Evolutionary conservation across 2,329 filamentous ascomycete species (phyloP).

Genomic region (Colletotrichum horii): DNA sequence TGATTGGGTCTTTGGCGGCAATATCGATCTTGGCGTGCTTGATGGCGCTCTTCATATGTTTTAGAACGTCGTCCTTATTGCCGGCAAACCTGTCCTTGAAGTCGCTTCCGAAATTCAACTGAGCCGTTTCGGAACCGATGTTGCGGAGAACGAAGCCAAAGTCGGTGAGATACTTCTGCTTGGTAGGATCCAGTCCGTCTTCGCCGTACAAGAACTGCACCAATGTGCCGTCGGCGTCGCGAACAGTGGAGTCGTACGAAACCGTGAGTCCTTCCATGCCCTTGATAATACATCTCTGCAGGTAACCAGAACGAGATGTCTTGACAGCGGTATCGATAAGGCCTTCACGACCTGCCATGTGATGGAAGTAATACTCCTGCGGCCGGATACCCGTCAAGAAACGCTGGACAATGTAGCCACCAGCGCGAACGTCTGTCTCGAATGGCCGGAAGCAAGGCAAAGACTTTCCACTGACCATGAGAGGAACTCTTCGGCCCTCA

Average conservation of each 20-base stretch:
- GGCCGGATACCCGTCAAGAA: conserved; percentile 98
- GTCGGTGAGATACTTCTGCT: conserved; percentile 88
- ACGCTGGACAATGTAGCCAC: conserved; percentile 92
- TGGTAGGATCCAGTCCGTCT: conserved; percentile 92
- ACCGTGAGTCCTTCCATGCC: conserved; percentile 95
- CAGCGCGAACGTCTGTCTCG: conserved; percentile 86
- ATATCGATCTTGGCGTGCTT: conserved; percentile 70
- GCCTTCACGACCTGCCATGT: conserved; percentile 98
- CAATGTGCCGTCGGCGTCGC: conserved; percentile 90
- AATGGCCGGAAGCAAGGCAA: conserved; percentile 92
- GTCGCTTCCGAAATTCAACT: conserved; percentile 70
- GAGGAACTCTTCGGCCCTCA: conserved; percentile 90
- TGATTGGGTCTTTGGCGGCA: conserved; percentile 74
- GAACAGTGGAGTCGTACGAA: conserved; percentile 91
- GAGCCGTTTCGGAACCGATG: conserved; percentile 77
- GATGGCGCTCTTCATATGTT: conserved; percentile 81
- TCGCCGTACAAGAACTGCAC: conserved; percentile 97
- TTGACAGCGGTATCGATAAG: conserved; percentile 99
- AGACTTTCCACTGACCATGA: conserved; percentile 98
- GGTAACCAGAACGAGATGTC: conserved; percentile 93
- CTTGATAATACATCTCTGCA: conserved; percentile 97
- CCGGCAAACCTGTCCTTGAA: conserved; percentile 50
- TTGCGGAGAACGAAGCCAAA: conserved; percentile 93
- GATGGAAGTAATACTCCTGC: conserved; percentile 99
- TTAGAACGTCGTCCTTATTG: conserved; percentile 67